Base-by-base conservation (phyloP, 371 early-diverging fungal species). In the Mortierella sp. region DNA sequence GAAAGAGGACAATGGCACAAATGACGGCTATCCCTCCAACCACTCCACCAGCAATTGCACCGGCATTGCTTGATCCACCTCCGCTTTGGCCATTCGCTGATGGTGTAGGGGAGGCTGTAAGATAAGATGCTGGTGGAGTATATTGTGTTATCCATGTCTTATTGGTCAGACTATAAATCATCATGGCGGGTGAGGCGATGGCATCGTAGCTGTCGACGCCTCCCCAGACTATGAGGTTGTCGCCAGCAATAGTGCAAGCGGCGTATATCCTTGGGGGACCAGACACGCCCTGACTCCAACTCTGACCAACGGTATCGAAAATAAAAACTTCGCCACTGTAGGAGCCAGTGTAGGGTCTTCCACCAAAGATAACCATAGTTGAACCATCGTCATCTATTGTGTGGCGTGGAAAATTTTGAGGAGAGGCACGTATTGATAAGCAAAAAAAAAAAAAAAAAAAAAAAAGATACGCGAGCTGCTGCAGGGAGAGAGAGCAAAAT, bases 341-440 rank as follows among this genome's bases (percentile, higher is more conserved):
- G 1, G 9, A 1, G 4, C 22, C 45, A 12, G 22, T 47, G 20
- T 55, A 11, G 1, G 60, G 51, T 43, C 80, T 47, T 20, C 80
- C 80, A 12, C 80, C 75, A 49, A 40, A 80, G 11, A 80, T 49
- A 2, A 80, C 59, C 14, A 75, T 39, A 16, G 54, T 24, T 8
- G 80, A 57, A 9, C 80, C 80, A 28, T 80, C 80, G n/a, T 80
- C 80, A 28, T 72, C 80, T 80, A 61, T 12, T 3, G 0, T 3
- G 0, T 35, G 5, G 37, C 40, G 20, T 16, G 30, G 22, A 10
- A 52, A 37, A 35, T 12, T n/a, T 5, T 32, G 8, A 35, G 32
- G 35, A 59, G 6, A 59, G 20, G 18, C 35, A 37, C 6, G 24
- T 9, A 57, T 28, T 32, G 28, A 32, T 32, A 28, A 24, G 57